Base-by-base conservation (phyloP, 805 yeast genomes). In the Suhomyces vadensis region DNA sequence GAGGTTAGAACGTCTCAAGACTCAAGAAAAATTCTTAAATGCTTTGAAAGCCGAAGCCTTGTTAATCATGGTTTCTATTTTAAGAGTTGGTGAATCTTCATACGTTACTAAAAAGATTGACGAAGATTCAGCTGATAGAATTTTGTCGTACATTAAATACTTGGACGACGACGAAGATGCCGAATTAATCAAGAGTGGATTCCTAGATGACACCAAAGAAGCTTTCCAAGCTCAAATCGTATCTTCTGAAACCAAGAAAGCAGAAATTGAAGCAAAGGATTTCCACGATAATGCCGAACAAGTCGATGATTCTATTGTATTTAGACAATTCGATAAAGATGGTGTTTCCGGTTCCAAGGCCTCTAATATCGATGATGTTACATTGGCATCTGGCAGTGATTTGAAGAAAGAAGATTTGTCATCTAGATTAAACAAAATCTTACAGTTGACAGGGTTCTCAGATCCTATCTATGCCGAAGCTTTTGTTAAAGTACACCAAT, bases 391-490 rank as follows among this genome's bases (percentile, higher is more conserved):
- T 4, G 78, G 74, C 26, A 69, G 74, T 21, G 69, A 74, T 23
- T 64, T 75, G 5, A 78, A 75, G 51, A 73, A 73, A 49, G 86
- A 78, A 56, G 79, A 81, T 38, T 69, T 83, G 49, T 73, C 87
- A 5, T 89, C 97, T 1, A 85, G 88, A 67, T 77, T 94, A 59
- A 85, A 82, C 65, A 90, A 88, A 65, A 87, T 95, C 57, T 83
- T 89, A 39, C 98, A 88, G 63, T 78, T 94, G 54, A 92, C 99
- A n/a, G 99, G 99, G 13, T 94, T 90, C 67, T 87, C 97, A 0
- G 99, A 94, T 64, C 96, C 98, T 16, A 95, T 94, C 25, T 94
- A 94, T 63, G 98, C 97, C 5, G 99, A 94, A 70, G 99, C 97
- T 0, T 88, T 86, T 59, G 88, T 94, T 53, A 87, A 87, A 53